Percentiles rank a stretch among this genome's conserved stretches.
phyloP scores from a whole-genome alignment of 805 yeast species.

The Pichia thaimueangensis region DNA sequence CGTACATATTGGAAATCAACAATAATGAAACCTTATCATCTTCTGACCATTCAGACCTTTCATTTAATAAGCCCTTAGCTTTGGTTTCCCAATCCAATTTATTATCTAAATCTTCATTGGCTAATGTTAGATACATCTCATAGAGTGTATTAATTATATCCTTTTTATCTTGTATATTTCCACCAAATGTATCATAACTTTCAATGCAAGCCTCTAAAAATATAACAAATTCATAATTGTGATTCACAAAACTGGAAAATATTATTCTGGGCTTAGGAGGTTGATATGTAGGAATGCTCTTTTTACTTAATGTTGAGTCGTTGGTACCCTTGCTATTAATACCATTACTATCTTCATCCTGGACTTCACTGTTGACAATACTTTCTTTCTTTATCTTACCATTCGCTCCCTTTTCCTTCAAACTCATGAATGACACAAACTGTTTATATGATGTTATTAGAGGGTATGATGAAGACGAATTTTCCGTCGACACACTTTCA shows the following conservation, averaged over 20 bases:
- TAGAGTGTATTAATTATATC: constrained; percentile 73
- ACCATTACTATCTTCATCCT: neutral
- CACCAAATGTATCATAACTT: constrained; percentile 70
- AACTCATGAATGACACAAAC: constrained; percentile 28
- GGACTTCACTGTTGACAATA: constrained; percentile 7
- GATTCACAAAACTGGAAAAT: constrained; percentile 79
- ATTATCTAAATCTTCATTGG: constrained; percentile 33
- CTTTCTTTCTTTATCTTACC: neutral
- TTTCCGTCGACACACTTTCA: constrained; percentile 30
- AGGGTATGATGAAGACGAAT: constrained; percentile 30
- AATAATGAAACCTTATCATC: constrained; percentile 52
- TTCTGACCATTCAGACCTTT: constrained; percentile 34
- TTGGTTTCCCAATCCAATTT: constrained; percentile 54
- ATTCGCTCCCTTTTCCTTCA: constrained; percentile 2
- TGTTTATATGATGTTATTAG: constrained; percentile 52
- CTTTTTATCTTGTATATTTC: constrained; percentile 58
- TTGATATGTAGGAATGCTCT: constrained; percentile 80
- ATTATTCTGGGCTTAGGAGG: constrained; percentile 89
- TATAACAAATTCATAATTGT: constrained; percentile 82
- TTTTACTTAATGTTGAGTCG: neutral
- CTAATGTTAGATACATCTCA: constrained; percentile 69
- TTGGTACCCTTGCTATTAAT: constrained; percentile 16
- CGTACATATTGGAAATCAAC: constrained; percentile 51
- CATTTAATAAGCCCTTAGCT: constrained; percentile 47
- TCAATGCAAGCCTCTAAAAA: constrained; percentile 88